These are phyloP conservation scores for Cyberlindnera japonica DNA, from an alignment of 805 yeast genomes.

Conservation along the genomic window DNA sequence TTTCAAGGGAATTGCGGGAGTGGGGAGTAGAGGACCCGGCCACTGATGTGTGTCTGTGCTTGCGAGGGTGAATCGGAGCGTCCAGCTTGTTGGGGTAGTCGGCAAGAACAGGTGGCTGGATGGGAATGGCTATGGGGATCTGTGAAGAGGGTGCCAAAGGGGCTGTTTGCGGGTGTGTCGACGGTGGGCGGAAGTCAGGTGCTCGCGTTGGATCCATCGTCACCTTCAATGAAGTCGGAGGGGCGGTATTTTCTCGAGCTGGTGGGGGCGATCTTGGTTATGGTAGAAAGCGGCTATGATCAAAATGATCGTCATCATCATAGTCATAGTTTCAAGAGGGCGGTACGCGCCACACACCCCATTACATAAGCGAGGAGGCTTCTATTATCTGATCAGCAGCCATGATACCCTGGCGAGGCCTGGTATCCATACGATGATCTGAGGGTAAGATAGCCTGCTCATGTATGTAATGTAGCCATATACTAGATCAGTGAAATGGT, in stretches of 20 bases:
- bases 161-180: slow-evolving; percentile 48
- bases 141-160: slow-evolving; percentile 60
- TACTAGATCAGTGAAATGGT: no score
- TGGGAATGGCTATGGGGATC: slow-evolving; percentile 73
- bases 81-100: slow-evolving; percentile 69
- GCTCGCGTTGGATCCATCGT: slow-evolving; percentile 93
- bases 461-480: no score
- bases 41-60: slow-evolving; percentile 26
- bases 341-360: background rate
- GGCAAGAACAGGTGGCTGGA: slow-evolving; percentile 73
- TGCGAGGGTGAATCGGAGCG: slow-evolving; percentile 58
- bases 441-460: no score
- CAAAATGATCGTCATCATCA: slow-evolving; percentile 12
- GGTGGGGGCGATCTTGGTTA: background rate
- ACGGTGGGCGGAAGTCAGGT: slow-evolving; percentile 86
- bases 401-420: no score
- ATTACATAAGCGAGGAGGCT: no score
- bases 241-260: background rate
- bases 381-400: background rate
- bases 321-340: background rate
- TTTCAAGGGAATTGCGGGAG: slow-evolving; percentile 18
- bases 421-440: no score
- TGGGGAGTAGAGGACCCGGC: slow-evolving; percentile 15
- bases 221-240: background rate
- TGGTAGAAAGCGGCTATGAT: background rate